Evolutionary conservation across 352 stramenopile species (phyloP), one percentile per base, ranked within the genome.

Genomic region (Phytophthora pisi): DNA sequence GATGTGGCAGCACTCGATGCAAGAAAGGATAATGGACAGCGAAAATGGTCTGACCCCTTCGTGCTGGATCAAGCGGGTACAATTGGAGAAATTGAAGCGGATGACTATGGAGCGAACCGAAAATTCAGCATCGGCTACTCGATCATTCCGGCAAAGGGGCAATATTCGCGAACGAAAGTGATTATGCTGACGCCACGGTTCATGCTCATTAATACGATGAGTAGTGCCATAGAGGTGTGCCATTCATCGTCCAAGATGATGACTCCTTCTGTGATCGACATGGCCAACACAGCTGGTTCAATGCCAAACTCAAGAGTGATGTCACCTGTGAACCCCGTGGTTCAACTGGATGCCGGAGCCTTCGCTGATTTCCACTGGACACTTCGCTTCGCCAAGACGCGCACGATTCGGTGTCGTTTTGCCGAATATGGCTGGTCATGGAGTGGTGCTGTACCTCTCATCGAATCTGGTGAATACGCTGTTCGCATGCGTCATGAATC

Each of bases 311-410:
- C 79, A 5, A 58, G 75, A 31, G 70, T 88, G 26, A 82, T 91
- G 49, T 86, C 84, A 13, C 78, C 82, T 6, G 75, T 91, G 38
- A 91, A 89, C 66, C 82, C 81, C n/a, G 78, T 89, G 7, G 64
- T 91, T 6, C 79, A 86, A 40, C 54, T 95, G 23, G 85, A 93
- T 18, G 72, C 82, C n/a, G 84, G 84, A 31, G 81, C 81, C 13
- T 92, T 90, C 61, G 81, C 81, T n/a, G 85, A 95, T 73, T 95
- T 95, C 56, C 87, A 95, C 47, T 93, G 85, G 85, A 93, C 76
- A 31, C 70, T 92, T 42, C 79, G 78, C 42, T 89, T 91, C 18
- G 72, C 82, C 2, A 88, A 85, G 58, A 87, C 73, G 13, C 86
- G 87, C 34, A 92, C 85, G 6, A 93, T 95, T 72, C 75, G 87